Conservation (phyloP, 768 basidiomycete genomes). For the Lentinula lateritia region DNA sequence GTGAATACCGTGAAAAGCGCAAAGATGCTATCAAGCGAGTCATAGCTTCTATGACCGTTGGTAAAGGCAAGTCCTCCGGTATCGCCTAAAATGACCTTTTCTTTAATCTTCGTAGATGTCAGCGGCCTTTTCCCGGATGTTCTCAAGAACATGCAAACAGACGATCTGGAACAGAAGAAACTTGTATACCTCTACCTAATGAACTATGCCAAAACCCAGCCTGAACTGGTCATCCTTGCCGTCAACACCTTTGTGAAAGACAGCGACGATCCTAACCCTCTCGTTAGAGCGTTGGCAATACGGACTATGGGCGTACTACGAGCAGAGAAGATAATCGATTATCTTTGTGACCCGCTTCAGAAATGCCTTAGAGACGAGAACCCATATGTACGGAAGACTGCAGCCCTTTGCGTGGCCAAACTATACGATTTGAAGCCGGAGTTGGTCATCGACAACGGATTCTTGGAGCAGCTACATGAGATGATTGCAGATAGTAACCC, state of each 20-base stretch:
- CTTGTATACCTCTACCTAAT: conserved; percentile 99
- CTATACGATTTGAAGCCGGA: conserved; percentile 96
- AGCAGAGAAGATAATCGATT: conserved; percentile 99
- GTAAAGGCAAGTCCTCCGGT: conserved; percentile 63
- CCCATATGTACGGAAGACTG: conserved; percentile 98
- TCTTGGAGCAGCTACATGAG: conserved; percentile 81
- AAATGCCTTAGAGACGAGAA: conserved; percentile 93
- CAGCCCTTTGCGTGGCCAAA: conserved; percentile 94
- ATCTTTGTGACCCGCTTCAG: conserved; percentile 92
- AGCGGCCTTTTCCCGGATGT: conserved; percentile 97
- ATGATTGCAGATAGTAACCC: conserved; percentile 96
- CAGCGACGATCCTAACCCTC: conserved; percentile 93
- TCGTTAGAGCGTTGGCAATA: conserved; percentile 93
- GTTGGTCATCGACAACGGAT: conserved; percentile 91
- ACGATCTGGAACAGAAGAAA: conserved; percentile 99
- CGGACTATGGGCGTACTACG: conserved; percentile 97
- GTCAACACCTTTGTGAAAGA: conserved; percentile 99
- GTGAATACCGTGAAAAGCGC: conserved; percentile 89
- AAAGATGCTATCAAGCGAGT: conserved; percentile 98
- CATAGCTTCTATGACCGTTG: conserved; percentile 98
- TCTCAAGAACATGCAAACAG: conserved; percentile 99
- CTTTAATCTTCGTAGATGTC: conserved; percentile 49
- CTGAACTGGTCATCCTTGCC: conserved; percentile 96
- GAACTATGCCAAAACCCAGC: conserved; percentile 99
- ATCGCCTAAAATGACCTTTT: background rate